Percentiles rank a stretch among this genome's conserved stretches.
These are phyloP conservation scores for Trametes hirsuta DNA, from an alignment of 1,284 basidiomycete genomes.

Conservation along the genomic window DNA sequence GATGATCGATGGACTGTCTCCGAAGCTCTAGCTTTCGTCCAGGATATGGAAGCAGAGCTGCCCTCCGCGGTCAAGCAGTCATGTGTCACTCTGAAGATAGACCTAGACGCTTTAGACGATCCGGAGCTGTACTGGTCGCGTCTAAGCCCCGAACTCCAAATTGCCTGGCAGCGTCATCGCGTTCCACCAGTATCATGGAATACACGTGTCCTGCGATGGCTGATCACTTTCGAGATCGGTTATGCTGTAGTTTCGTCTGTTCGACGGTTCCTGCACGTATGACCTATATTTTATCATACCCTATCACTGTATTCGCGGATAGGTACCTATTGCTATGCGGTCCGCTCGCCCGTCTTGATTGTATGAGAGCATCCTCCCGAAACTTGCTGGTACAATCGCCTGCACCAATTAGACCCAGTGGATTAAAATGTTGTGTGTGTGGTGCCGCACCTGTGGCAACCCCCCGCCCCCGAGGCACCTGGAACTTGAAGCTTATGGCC, in stretches of 20 bases:
- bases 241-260: neutral
- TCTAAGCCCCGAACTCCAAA: neutral
- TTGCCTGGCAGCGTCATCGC: neutral
- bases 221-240: neutral
- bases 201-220: neutral
- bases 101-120: neutral
- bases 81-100: neutral
- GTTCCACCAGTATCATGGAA: neutral
- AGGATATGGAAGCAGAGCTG: neutral
- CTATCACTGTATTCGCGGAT: too few species aligned
- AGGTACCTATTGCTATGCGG: too few species aligned
- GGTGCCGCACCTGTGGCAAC: too few species aligned
- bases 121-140: neutral
- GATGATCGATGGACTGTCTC: neutral
- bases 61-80: neutral
- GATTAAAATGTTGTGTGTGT: too few species aligned
- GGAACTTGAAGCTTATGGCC: too few species aligned
- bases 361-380: too few species aligned
- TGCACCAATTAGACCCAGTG: too few species aligned
- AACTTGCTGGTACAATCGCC: too few species aligned
- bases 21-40: conserved; percentile 1
- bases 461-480: too few species aligned
- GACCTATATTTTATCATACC: too few species aligned
- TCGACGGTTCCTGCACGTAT: neutral
- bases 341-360: too few species aligned